These are phyloP conservation scores for Paecilomyces dactylethromorphus DNA, from an alignment of 2,329 filamentous ascomycete species.

Conservation along the genomic window DNA sequence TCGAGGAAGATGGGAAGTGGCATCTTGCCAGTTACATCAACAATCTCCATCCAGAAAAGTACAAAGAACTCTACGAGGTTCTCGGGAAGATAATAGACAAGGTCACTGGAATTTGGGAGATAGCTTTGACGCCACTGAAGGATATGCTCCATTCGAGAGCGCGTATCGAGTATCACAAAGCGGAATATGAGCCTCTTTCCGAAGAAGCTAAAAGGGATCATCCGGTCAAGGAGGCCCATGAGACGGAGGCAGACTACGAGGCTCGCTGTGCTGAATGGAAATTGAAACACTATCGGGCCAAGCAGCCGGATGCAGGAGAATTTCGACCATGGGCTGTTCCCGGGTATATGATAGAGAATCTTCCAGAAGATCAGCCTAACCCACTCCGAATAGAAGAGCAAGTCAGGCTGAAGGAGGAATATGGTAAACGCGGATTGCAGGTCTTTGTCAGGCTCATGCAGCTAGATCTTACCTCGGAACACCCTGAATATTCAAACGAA, in stretches of 20 bases:
- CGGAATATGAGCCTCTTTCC: slow-evolving; percentile 18
- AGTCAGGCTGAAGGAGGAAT: slow-evolving; percentile 29
- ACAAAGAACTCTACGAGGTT: slow-evolving; percentile 28
- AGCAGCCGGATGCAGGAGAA: slow-evolving; percentile 21
- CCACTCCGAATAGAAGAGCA: slow-evolving; percentile 19
- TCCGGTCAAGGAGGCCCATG: slow-evolving; percentile 9
- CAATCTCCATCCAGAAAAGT: slow-evolving; percentile 36
- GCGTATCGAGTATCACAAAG: slow-evolving; percentile 23
- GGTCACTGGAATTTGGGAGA: slow-evolving; percentile 18
- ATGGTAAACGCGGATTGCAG: slow-evolving; percentile 45
- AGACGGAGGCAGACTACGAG: slow-evolving; percentile 16
- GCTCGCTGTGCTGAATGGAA: slow-evolving; percentile 18
- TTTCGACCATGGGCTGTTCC: slow-evolving; percentile 27
- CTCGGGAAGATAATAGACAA: slow-evolving; percentile 31
- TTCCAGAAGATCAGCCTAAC: slow-evolving; percentile 17
- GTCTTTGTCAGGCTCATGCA: slow-evolving; percentile 58
- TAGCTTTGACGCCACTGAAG: slow-evolving; percentile 23
- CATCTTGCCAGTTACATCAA: slow-evolving; percentile 40
- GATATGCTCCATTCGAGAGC: slow-evolving; percentile 24
- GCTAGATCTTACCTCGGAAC: slow-evolving; percentile 53
- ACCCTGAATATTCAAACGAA: slow-evolving; percentile 45
- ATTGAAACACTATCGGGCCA: slow-evolving; percentile 11
- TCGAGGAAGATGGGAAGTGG: slow-evolving; percentile 19
- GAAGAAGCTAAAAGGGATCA: slow-evolving; percentile 10
- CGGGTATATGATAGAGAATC: slow-evolving; percentile 16